Evolutionary conservation across 495 filamentous ascomycete genomes (phyloP), one percentile per base, ranked within the genome.

Genomic region (Paragyromitra xinjiangensis): DNA sequence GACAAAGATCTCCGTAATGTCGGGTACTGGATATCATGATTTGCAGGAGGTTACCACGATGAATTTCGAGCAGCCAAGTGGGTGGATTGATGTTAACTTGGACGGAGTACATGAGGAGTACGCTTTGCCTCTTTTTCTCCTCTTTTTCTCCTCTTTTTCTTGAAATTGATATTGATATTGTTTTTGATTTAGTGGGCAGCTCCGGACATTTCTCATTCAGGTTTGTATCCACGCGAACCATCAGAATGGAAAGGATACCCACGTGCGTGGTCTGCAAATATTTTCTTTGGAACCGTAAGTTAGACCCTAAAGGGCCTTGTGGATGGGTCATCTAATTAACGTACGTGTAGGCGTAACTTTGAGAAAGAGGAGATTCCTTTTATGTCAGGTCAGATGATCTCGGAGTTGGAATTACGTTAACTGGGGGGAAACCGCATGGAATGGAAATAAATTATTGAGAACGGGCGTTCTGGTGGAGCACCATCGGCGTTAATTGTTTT

Each of bases 181-280:
- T 51, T 34, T 64, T 53, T 24, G 34, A 65, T 63, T 59, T 56
- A 73, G 80, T 64, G 73, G 81, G 22, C 56, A 93, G 6, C 88
- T 98, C 39, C 89, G 93, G 74, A 93, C 91, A 45, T 96, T 92
- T 85, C 88, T 98, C 56, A 86, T 98, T 12, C 94, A 97, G 83
- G 90, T 98, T 64, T 88, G 89, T 64, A 88, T 99, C 76, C 88
- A 93, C 70, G 96, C 97, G 85, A 99, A 99, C 80, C 95, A 99
- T 84, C 95, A 99, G 86, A 99, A 99, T 83, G 95, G 95, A 69
- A 99, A 99, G 83, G 95, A 99, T 83, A 99, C 95, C 3, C 95
- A 99, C 87, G 90, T 99, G 51, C 90, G 95, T 48, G 95, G 93
- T 0, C 87, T 99, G 82, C 94, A 98, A 87, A 89, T 99, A 34